Conservation (phyloP, 805 yeast genomes). For the Scheffersomyces lignosus region DNA sequence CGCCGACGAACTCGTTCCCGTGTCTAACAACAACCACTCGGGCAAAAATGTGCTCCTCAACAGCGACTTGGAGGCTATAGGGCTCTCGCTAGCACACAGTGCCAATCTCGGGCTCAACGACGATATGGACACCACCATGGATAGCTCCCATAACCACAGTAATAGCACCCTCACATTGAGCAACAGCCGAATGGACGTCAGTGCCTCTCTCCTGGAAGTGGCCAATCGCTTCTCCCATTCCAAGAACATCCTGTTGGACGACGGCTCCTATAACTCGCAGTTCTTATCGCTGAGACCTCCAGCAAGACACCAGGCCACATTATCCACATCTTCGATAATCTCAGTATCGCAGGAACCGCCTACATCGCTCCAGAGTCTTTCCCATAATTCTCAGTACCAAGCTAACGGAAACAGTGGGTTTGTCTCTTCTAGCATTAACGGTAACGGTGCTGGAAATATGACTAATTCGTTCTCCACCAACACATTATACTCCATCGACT, state of each 20-base stretch:
- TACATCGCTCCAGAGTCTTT: constrained; percentile 1
- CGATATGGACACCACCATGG: too few relatives aligned
- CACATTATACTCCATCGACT: constrained; percentile 33
- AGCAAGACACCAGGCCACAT: constrained; percentile 16
- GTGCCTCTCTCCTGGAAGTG: too few relatives aligned
- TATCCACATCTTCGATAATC: constrained; percentile 23
- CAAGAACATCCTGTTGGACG: constrained; percentile 22
- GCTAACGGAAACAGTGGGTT: neutral
- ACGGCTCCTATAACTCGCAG: constrained; percentile 11
- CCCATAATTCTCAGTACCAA: neutral
- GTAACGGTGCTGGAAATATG: neutral
- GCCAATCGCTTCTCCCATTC: constrained; percentile 17
- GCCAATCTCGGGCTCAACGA: too few relatives aligned
- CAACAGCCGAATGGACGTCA: too few relatives aligned
- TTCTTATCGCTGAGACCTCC: constrained; percentile 1
- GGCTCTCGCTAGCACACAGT: neutral
- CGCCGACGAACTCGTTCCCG: constrained; percentile 18
- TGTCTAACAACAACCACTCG: constrained; percentile 11
- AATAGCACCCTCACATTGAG: too few relatives aligned
- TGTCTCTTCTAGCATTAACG: neutral
- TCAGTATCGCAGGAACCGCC: constrained; percentile 24
- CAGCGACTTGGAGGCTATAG: constrained; percentile 5
- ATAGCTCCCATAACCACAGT: too few relatives aligned
- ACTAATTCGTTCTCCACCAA: constrained; percentile 19
- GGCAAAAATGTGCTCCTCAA: constrained; percentile 4